Evolutionary conservation across 2,329 filamentous ascomycete genomes (phyloP), one percentile per base, ranked within the genome.

Genomic region (Colletotrichum nymphaeae): DNA sequence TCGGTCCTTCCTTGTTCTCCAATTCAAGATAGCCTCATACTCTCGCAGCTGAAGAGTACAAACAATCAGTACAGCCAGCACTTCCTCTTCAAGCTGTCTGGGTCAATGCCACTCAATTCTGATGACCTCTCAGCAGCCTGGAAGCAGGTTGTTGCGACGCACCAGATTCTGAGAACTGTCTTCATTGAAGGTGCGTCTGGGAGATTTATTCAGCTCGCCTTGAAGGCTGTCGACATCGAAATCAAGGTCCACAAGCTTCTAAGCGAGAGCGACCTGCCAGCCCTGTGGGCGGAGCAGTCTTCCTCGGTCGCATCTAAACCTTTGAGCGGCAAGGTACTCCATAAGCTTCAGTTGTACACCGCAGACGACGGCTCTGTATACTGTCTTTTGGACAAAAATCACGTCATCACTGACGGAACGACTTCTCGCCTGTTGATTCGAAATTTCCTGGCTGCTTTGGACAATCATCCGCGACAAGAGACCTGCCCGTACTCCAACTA

Each of bases 21-120:
- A 3, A 62, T 73, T 11, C 71, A 73, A n/a, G 35, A 63, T 22
- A 71, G 68, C 12, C 62, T 73, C 1, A 73, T 73, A 16, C n/a
- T 72, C 1, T 72, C 70, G 1, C 66, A 72, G n/a, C n/a, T 69
- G 14, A 72, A 64, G 26, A 28, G n/a, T 0, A 3, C 55, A 0
- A 24, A 1, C 19, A 42, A 60, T 0, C 14, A 55, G 2, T 72
- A 72, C 42, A 60, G 37, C 26, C 70, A 72, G 11, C 58, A 55
- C 2, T 72, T 72, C 5, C 42, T 72, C 16, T 60, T 72, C 42
- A 69, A 56, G n/a, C 66, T 72, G 1, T 69, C 58, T 2, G 24
- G 30, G 2, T 7, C 30, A 1, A 32, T 53, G 3, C 24, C 37
- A 3, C 42, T 72, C 14, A 35, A 60, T 12, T 55, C 59, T 1